Evolutionary conservation across 306 rosid species (phyloP), one percentile per base, ranked within the genome.

Genomic region (Quercus berberidifolia): DNA sequence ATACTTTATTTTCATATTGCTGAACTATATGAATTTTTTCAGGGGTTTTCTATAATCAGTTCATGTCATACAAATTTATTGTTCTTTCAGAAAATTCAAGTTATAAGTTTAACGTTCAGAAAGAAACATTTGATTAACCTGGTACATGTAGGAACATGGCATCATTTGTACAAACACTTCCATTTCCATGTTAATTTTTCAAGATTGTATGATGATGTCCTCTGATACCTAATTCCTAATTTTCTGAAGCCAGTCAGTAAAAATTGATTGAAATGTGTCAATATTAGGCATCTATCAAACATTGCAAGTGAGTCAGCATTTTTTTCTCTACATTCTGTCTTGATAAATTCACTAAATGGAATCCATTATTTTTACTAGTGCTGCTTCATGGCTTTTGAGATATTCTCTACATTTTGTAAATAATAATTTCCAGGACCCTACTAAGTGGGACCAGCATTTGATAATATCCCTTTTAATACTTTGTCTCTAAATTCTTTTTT

Each of bases 401-500:
- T 8, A 7, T 20, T 18, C 30, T 20, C 64, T 21, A 46, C 14
- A 12, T 49, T 58, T 58, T 9, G 23, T 58, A n/a, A 9, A 58
- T 60, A 31, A 60, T 25, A 25, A 17, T 60, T 25, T 23, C 28
- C 33, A 60, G 35, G 68, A 13, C 35, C 35, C 68, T 38, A 2
- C 14, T 5, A 2, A 28, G 55, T 52, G 25, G 56, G 35, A 77
- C 69, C 64, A 43, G 59, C 60, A 60, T 21, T 70, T 75, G 18
- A 13, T 55, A 72, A 31, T 31, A 55, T 60, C 18, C 55, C 56
- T 60, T 20, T 56, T 76, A 15, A 26, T 58, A 63, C 38, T 60
- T 54, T 52, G 10, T 76, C 28, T 56, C 73, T 86, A 54, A 87
- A 74, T 70, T 52, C 18, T 12, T 69, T 46, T 46, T 0, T 10